Conservation (phyloP, 345 rosid species). For the Salix suchowensis region DNA sequence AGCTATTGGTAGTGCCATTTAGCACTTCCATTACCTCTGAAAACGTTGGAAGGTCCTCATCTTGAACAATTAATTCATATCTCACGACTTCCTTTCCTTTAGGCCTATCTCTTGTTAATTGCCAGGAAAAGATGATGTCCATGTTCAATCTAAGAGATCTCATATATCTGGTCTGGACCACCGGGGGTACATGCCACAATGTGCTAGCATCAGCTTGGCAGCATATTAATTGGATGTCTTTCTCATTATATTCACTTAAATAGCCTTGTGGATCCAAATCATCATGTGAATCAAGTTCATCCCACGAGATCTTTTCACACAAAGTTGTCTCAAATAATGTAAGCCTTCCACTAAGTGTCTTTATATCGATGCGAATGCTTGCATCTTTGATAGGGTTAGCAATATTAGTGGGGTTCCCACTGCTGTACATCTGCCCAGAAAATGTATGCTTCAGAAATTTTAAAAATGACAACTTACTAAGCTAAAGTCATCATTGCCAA, state of each 20-base stretch:
- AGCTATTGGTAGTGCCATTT: constrained; percentile 35
- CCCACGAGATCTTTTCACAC: constrained; percentile 41
- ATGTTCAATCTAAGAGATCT: constrained; percentile 29
- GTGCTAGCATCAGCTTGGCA: constrained; percentile 48
- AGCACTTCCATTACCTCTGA: constrained; percentile 35
- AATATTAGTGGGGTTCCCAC: constrained; percentile 50
- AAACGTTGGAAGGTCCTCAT: constrained; percentile 35
- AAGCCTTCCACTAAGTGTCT: constrained; percentile 37
- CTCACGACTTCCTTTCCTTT: constrained; percentile 44
- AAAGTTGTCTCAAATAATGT: constrained; percentile 41
- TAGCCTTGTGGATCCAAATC: constrained; percentile 39
- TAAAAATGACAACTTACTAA: neutral
- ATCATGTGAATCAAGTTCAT: constrained; percentile 11
- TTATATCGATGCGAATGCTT: constrained; percentile 35
- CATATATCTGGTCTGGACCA: constrained; percentile 36
- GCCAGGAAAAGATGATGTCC: constrained; percentile 42
- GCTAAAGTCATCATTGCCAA: neutral
- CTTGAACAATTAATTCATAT: constrained; percentile 32
- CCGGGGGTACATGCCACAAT: constrained; percentile 42
- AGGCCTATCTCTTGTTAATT: constrained; percentile 37
- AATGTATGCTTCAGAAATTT: neutral
- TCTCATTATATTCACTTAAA: constrained; percentile 28
- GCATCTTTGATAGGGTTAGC: constrained; percentile 48
- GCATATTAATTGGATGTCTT: constrained; percentile 46
- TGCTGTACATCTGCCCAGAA: constrained; percentile 40